A percentile compares a stretch with the other conserved stretches of the same genome.
phyloP scores from a whole-genome alignment of 495 filamentous ascomycete species.

The Hyaloscypha hepaticicola region DNA sequence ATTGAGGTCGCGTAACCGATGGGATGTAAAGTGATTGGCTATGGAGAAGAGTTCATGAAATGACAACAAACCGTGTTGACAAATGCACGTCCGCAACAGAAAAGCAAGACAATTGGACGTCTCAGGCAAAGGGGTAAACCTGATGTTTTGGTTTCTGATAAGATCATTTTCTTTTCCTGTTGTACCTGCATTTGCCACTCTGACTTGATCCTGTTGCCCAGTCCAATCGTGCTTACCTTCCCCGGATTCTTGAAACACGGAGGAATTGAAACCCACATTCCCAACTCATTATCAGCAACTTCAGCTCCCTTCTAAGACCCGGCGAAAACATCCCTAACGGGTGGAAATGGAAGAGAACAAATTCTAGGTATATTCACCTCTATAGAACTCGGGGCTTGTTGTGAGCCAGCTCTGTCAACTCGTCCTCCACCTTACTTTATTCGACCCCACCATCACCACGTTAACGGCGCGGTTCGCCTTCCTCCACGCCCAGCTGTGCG shows the following conservation, averaged over 20 bases:
- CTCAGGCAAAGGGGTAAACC: neutral
- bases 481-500: constrained; percentile 8
- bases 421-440: neutral
- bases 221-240: constrained; percentile 24
- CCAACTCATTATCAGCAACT: constrained; percentile 8
- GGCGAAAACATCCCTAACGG: neutral
- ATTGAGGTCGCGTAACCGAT: neutral
- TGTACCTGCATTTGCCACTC: neutral
- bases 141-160: neutral
- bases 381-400: neutral
- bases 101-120: constrained; percentile 3
- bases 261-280: constrained; percentile 18
- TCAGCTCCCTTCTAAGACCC: neutral
- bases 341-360: neutral
- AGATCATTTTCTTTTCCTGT: neutral
- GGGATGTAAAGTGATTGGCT: constrained; percentile 13
- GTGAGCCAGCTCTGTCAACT: neutral
- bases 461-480: neutral
- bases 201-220: constrained; percentile 8
- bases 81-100: constrained; percentile 6
- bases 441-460: constrained; percentile 25
- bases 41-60: constrained; percentile 11
- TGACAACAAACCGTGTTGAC: constrained; percentile 24
- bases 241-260: constrained; percentile 27
- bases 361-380: neutral